Base-by-base conservation (phyloP, 768 basidiomycete species). In the Rhodotorula kratochvilovae region DNA sequence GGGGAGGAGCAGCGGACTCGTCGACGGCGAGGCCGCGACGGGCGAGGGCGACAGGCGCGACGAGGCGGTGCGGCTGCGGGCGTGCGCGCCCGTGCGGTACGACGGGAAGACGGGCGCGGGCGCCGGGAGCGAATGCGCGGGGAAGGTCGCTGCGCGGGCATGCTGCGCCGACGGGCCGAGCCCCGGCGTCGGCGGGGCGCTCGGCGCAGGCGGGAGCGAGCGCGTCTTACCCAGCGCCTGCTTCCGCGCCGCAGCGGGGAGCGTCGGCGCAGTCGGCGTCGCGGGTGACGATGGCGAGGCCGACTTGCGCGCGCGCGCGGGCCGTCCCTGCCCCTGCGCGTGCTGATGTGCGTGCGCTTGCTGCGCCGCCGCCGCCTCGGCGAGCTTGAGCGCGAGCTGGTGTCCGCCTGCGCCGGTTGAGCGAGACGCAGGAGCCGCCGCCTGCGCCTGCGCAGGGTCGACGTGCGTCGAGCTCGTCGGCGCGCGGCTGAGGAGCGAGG, bases 211-310 rank as follows among this genome's bases (percentile, higher is more conserved):
- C 3, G 56, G 56, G 21, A 58, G 56, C 36, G 56, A 58, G 3
- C 56, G 8, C 36, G 58, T 59, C 36, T 59, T 59, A n/a, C 58
- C 58, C n/a, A 59, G 58, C 27, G 39, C 36, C n/a, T 43, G 25
- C 21, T 17, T 39, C 11, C 35, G 10, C 8, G 17, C 4, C 19
- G 55, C 4, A 55, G 54, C 27, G 27, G 27, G 5, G 50, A n/a
- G 27, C 15, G 8, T 23, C 25, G 21, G 29, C 3, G 15, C 27
- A 11, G 50, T 13, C n/a, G 21, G 0, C 33, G 13, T 23, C 33
- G 33, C 17, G 11, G 33, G 27, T 17, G 17, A 8, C 7, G 54
- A 8, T 1, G 33, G 54, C 54, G 54, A 55, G 7, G 54, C 11
- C 33, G 54, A 10, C 33, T 31, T 54, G 53, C 17, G 29, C 23